These are phyloP conservation scores for Arthromyces matolae DNA, from an alignment of 768 basidiomycete genomes.

Conservation along the genomic window DNA sequence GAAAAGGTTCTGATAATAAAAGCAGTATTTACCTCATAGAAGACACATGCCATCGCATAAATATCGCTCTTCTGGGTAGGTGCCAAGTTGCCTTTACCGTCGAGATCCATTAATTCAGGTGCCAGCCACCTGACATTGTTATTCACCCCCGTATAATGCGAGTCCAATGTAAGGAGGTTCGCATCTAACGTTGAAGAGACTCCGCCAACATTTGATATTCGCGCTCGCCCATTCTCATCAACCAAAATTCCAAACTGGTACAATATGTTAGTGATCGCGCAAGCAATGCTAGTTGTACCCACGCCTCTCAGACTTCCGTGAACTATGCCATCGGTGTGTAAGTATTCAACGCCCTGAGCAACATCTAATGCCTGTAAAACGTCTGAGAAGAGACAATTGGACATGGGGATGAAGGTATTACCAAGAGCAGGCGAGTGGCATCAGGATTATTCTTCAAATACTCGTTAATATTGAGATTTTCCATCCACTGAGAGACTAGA, in stretches of 20 bases:
- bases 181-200: background rate
- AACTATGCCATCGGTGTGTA: background rate
- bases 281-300: background rate
- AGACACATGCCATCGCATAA: conserved; percentile 6
- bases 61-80: conserved; percentile 2
- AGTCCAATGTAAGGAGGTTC: background rate
- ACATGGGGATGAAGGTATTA: background rate
- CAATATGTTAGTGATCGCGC: background rate
- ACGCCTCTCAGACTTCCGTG: conserved; percentile 2
- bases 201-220: background rate
- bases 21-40: background rate
- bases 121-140: conserved; percentile 7
- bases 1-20: background rate
- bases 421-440: background rate
- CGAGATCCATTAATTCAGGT: conserved; percentile 4
- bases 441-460: background rate
- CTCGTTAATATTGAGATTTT: background rate
- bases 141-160: background rate
- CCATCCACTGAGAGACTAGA: conserved; percentile 15
- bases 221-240: background rate
- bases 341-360: background rate
- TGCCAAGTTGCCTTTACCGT: background rate
- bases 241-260: background rate
- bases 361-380: conserved; percentile 1
- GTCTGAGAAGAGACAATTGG: background rate